Base-by-base conservation (phyloP, 805 yeast species). In the Candida pseudoglaebosa region DNA sequence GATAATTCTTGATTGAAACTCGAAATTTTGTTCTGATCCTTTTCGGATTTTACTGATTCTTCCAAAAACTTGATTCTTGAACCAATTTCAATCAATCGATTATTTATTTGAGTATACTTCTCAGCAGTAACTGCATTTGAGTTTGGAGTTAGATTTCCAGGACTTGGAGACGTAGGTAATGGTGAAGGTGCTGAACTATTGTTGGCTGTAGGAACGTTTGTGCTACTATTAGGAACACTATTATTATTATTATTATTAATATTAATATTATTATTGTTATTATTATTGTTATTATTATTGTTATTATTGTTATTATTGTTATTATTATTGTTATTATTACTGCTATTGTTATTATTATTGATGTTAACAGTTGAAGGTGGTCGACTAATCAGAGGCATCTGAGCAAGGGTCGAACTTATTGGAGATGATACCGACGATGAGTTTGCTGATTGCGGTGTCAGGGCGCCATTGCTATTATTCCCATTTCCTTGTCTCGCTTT, bases 41-140 rank as follows among this genome's bases (percentile, higher is more conserved):
- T 67, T 9, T 65, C 64, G 15, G 70, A 58, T 28, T 61, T 62
- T 4, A 67, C 57, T 22, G 67, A 39, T 37, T 70, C 71, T 8
- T 72, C 77, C 52, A 24, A 73, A 43, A 13, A 57, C 60, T 18
- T 70, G 61, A 28, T 70, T 66, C 21, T 59, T 59, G 45, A 73
- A 70, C 29, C 70, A 65, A n/a, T 65, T 39, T 71, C 78, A 32
- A 64, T 71, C 9, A 78, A 60, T 30, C 73, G 56, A 7, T 63
- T 61, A 43, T 70, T 65, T 10, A 79, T 65, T 34, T 61, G 66
- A 38, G 67, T 65, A 51, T 63, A 69, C 21, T 59, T 56, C 37
- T 69, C 73, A 12, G 62, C 51, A 3, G 72, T 63, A 4, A 60
- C 59, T 2, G 56, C 50, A 28, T 46, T 52, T 3, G 54, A 43